Base-by-base conservation (phyloP, 2,329 filamentous ascomycete species). In the Sclerotinia subarctica region DNA sequence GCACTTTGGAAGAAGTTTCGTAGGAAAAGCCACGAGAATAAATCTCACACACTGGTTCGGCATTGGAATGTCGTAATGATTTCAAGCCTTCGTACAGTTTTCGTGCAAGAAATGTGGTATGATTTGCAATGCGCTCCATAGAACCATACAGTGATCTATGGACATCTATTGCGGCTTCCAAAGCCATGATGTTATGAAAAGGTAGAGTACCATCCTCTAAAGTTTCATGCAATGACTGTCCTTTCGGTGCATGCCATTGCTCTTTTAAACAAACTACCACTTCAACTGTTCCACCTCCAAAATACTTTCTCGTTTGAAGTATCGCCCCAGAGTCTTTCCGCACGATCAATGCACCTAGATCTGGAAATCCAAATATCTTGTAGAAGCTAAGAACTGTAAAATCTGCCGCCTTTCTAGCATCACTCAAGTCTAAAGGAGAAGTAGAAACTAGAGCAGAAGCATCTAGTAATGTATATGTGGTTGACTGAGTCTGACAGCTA, bases 361-460 rank as follows among this genome's bases (percentile, higher is more conserved):
- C 92, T 0, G 94, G 94, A 72, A 97, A 97, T 1, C 95, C 94
- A 78, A 98, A 98, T n/a, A 97, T 94, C 78, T 98, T 99, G 81
- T 97, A 96, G 71, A 98, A 88, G 78, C 94, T 97, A 53, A 98
- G 76, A 0, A 92, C 90, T 0, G 87, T 90, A 72, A 98, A 98
- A 77, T 98, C 94, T 1, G 94, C 91, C 0, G 90, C 88, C 0
- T 79, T 76, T 0, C 82, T 80, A 0, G 83, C 73, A 72, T 91
- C 80, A 67, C 86, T 82, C 2, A 98, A 81, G 75, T 96, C 86
- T 8, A 98, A 81, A 0, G 87, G 87, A 5, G 91, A 87, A 0
- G 94, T 97, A 10, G 93, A 89, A 13, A 88, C 90, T 15, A 92
- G 82, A 0, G 93, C 91, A 6, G 95, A 93, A 13, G 92, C 94